These are phyloP conservation scores for Cinnamomum micranthum DNA, from an alignment of 164 flowering plant genomes.

Conservation along the genomic window DNA sequence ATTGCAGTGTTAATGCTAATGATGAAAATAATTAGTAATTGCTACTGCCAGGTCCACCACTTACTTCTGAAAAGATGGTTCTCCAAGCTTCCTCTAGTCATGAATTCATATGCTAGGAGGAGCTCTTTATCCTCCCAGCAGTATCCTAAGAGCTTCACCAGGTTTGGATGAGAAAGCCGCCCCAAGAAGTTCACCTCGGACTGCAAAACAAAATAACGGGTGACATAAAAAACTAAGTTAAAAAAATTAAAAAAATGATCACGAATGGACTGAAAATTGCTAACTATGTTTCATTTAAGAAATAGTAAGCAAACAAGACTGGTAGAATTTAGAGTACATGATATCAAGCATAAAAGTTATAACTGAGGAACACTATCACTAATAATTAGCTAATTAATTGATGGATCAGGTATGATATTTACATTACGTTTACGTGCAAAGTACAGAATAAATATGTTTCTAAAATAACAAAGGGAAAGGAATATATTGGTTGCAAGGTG, in stretches of 20 bases:
- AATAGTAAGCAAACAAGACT: too few species aligned
- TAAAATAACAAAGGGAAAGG: too few species aligned
- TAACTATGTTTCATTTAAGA: too few species aligned
- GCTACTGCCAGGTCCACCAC: slow-evolving; percentile 27
- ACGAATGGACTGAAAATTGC: background rate
- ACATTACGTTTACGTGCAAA: too few species aligned
- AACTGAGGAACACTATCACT: too few species aligned
- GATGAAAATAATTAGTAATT: background rate
- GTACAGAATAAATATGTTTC: background rate
- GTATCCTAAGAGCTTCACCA: slow-evolving; percentile 78
- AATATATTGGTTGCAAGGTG: background rate
- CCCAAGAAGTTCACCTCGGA: slow-evolving; percentile 79
- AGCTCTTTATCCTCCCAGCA: slow-evolving; percentile 73
- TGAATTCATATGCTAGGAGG: slow-evolving; percentile 75
- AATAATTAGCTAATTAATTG: too few species aligned
- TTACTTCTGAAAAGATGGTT: slow-evolving; percentile 89
- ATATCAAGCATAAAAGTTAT: too few species aligned
- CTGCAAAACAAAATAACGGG: slow-evolving; percentile 31
- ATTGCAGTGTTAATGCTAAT: background rate
- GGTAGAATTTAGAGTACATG: too few species aligned
- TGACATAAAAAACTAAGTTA: background rate
- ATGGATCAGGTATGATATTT: background rate
- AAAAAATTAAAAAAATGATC: background rate
- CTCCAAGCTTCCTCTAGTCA: slow-evolving; percentile 86
- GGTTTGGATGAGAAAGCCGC: slow-evolving; percentile 77